phyloP scores from a whole-genome alignment of 164 flowering plant genomes.

The Macadamia tetraphylla region DNA sequence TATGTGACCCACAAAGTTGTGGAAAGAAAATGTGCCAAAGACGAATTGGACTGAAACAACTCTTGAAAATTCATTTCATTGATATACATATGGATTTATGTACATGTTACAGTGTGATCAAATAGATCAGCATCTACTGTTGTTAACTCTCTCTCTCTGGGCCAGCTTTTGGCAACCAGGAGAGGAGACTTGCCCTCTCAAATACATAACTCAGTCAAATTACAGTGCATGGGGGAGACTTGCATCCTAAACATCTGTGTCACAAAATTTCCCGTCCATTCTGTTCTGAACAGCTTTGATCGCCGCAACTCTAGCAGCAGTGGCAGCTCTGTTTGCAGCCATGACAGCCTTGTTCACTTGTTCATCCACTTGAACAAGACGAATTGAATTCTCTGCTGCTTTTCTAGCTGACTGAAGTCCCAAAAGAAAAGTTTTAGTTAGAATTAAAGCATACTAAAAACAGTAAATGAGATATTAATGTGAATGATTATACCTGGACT shows the following conservation, averaged over 20 bases:
- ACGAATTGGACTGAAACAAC: slow-evolving; percentile 2
- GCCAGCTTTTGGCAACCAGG: slow-evolving; percentile 8
- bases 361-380: slow-evolving; percentile 60
- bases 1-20: too few relatives aligned
- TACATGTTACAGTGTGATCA: slow-evolving; percentile 42
- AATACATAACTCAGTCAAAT: slow-evolving; percentile 18
- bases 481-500: slow-evolving; percentile 58
- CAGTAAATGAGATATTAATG: neutral
- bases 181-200: slow-evolving; percentile 20
- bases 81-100: slow-evolving; percentile 38
- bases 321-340: slow-evolving; percentile 89
- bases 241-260: slow-evolving; percentile 28
- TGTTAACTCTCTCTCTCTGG: slow-evolving; percentile 23
- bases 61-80: slow-evolving; percentile 30
- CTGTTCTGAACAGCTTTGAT: slow-evolving; percentile 89
- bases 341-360: slow-evolving; percentile 70
- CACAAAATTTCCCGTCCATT: slow-evolving; percentile 73
- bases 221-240: slow-evolving; percentile 15
- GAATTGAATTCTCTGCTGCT: slow-evolving; percentile 68
- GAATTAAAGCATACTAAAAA: neutral
- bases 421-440: neutral
- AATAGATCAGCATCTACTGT: slow-evolving; percentile 15
- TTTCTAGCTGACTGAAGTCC: slow-evolving; percentile 72
- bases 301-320: slow-evolving; percentile 96
- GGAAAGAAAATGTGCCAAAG: too few relatives aligned